Evolutionary conservation across 2,329 filamentous ascomycete species (phyloP), one percentile per base, ranked within the genome.

Genomic region (Beauveria sp.): DNA sequence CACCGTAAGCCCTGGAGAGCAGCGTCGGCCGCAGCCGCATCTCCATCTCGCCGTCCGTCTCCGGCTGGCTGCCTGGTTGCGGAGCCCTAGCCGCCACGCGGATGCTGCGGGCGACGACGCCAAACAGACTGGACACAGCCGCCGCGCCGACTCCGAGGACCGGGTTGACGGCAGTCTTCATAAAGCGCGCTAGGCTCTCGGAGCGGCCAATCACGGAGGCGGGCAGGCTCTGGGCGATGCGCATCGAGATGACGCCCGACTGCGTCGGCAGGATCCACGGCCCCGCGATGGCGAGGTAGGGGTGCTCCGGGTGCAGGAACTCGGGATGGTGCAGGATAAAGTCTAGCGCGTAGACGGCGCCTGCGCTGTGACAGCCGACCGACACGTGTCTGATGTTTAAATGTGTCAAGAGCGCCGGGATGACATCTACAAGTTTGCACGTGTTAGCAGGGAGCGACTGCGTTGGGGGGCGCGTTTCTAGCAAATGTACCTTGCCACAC

Each of bases 201-300:
- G 63, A 62, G 16, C 63, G 51, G 14, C 62, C 58, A 20, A 72
- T 60, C 22, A 69, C 20, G 14, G 34, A 34, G 6, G 58, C 55
- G 5, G 70, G 72, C 18, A 73, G 60, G 24, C 50, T 55, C 42
- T 68, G 61, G 2, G 64, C 54, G 12, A 71, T 49, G 26, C 62
- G 49, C 61, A 72, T 65, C 7, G 62, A 22, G n/a, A 62, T 45
- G 20, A 63, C 65, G 28, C 64, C 64, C 4, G 69, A 68, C 62
- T 68, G 69, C 3, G 65, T 43, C 2, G 72, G 69, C 5, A 68
- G 64, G 28, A 74, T 69, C 71, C 72, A 74, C 1, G 73, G 72
- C 8, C 64, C 67, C 8, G 65, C 67, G 14, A 73, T 66, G 18
- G 69, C 71, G 10, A 73, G 60, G 49, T 71, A 71, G 0, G 67